Conservation (phyloP, 495 filamentous ascomycete species). For the Tuber magnatum region DNA sequence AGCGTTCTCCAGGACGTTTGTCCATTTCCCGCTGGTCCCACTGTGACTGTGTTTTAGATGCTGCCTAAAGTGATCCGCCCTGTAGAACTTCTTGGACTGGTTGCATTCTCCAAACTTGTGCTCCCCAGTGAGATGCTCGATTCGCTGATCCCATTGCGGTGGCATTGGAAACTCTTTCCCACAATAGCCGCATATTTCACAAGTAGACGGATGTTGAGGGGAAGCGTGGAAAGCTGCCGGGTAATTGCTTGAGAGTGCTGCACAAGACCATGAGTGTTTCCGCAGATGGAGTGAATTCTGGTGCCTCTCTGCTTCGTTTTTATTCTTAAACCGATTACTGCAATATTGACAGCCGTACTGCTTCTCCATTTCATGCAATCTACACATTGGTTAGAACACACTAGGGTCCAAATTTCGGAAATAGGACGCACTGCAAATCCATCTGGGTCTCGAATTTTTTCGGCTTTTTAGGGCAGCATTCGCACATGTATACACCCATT, state of each 20-base stretch:
- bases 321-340: constrained; percentile 96
- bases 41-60: constrained; percentile 97
- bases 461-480: constrained; percentile 97
- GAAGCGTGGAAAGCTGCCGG: constrained; percentile 82
- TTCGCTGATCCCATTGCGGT: constrained; percentile 73
- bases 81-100: constrained; percentile 94
- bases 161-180: constrained; percentile 82
- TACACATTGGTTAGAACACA: constrained; percentile 38
- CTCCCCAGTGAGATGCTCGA: constrained; percentile 76
- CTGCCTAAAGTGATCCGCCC: constrained; percentile 95
- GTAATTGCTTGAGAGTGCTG: constrained; percentile 63
- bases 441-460: constrained; percentile 89
- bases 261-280: constrained; percentile 96
- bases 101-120: constrained; percentile 99
- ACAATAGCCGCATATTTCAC: constrained; percentile 90
- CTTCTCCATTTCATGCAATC: constrained; percentile 84
- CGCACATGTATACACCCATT: constrained; percentile 58
- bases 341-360: constrained; percentile 92
- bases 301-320: constrained; percentile 96
- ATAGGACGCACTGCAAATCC: constrained; percentile 67
- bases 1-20: constrained; percentile 91
- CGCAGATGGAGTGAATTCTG: constrained; percentile 94
- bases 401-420: neutral
- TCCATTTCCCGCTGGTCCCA: constrained; percentile 97
- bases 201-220: constrained; percentile 50